phyloP scores from a whole-genome alignment of 306 rosid species.

The Acacia acuminata region DNA sequence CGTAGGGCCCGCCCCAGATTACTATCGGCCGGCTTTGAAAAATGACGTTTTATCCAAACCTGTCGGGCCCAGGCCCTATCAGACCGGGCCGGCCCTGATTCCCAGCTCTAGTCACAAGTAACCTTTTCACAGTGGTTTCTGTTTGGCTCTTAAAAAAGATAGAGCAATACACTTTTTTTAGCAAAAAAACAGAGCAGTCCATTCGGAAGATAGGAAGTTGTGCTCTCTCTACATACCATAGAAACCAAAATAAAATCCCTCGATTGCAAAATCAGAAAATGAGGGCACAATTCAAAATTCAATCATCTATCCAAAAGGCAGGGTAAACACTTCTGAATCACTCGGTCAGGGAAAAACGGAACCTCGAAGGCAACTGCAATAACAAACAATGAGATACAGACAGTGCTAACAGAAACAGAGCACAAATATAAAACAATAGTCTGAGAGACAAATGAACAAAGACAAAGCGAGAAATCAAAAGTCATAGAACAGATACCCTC shows the following conservation, averaged over 20 bases:
- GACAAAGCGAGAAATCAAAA: background rate
- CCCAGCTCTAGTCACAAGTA: too few species aligned
- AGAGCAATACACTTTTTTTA: background rate
- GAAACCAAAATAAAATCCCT: background rate
- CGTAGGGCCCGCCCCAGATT: too few species aligned
- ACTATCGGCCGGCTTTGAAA: too few species aligned
- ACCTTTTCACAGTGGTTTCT: background rate
- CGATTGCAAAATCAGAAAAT: background rate
- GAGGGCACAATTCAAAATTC: background rate
- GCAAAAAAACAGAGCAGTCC: background rate
- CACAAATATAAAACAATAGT: background rate
- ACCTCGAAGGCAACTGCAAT: background rate
- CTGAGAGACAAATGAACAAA: background rate
- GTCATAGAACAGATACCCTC: conserved; percentile 65
- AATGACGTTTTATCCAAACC: too few species aligned
- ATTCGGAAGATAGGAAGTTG: background rate
- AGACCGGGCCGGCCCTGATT: too few species aligned
- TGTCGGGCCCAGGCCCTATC: too few species aligned
- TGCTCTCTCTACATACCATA: conserved; percentile 25
- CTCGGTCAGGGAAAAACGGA: background rate
- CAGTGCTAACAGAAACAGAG: background rate
- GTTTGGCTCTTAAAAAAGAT: background rate
- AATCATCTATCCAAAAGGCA: background rate
- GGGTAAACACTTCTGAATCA: background rate
- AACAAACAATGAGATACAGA: background rate